Base-by-base conservation (phyloP, 306 rosid species). In the Prunus davidiana region DNA sequence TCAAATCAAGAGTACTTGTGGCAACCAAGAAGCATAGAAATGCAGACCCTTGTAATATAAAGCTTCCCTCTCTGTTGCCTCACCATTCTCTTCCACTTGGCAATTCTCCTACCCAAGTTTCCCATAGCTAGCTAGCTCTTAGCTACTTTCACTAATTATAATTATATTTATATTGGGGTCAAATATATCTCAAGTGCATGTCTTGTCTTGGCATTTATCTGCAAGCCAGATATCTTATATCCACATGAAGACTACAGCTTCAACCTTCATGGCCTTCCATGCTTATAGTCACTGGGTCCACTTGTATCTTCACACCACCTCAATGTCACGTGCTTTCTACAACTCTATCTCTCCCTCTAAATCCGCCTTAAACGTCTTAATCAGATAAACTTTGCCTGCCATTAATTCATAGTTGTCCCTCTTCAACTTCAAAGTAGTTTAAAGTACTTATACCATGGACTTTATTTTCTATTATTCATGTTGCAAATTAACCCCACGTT, bases 1-100 rank as follows among this genome's bases (percentile, higher is more conserved):
- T 47, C 15, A 47, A 18, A 45, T 47, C 25, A 84, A 41, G 89
- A 93, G 86, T 88, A 77, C 86, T 89, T 88, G 80, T 84, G 88
- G 81, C 88, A 86, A 76, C 90, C 85, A 70, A 93, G 91, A 85
- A 93, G 97, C 95, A 93, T 86, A 66, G 95, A 82, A 73, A 91
- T 77, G 77, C 98, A 93, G 20, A 89, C 79, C 84, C 95, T 86
- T 87, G 90, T 87, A 34, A 93, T 91, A 64, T 89, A 89, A 67
- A 91, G 80, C 83, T 91, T 91, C 67, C 94, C 94, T 68, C 80
- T 90, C 62, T 89, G 96, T 46, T 90, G 93, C 84, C 89, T 89
- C 57, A 84, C 88, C 85, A 86, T 79, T 88, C 90, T 83, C 82
- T 86, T 90, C 83, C 91, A 90, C 88, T 86, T 90, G 64, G 82